Evolutionary conservation across 2,329 filamentous ascomycete species (phyloP), one percentile per base, ranked within the genome.

Genomic region (Paecilomyces sp.): DNA sequence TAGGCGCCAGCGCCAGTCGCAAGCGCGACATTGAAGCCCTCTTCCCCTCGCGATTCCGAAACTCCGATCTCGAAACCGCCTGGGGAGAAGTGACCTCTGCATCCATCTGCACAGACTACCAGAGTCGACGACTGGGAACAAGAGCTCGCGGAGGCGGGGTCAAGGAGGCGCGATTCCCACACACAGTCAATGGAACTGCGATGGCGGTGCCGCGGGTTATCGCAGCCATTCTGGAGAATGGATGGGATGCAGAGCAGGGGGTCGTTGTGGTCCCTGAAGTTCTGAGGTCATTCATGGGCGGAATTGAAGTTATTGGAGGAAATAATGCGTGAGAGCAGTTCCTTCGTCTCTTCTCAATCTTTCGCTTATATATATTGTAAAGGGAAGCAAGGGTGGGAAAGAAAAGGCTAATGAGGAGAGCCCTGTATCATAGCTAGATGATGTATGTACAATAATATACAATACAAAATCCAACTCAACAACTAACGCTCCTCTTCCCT

Each of bases 11-110:
- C 30, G 94, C 94, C 12, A 83, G 81, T 24, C 84, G 92, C 62
- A 99, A 99, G 75, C 84, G 88, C 64, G 94, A 99, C 73, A 96
- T 99, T 58, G 94, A 99, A 72, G 91, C 90, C 2, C 92, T 88
- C 75, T 97, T 99, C 78, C 94, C 94, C 0, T 92, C 90, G 50
- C 84, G 93, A 3, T 80, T 74, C 55, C 73, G 71, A 6, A 62
- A 56, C 6, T 50, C 58, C 1, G 61, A 65, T 36, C 61, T 74
- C 30, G 83, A 88, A 65, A 80, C 84, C 11, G 92, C 91, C 31
- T 99, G 92, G 89, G 94, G 94, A 54, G 94, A 99, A 76, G 88
- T 99, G 57, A 96, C 92, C 0, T 93, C 89, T 52, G 87, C 91
- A 0, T 95, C 90, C 63, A 88, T 93, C 67, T 99, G 94, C 76